Evolutionary conservation across 176 grass and related monocot genomes (phyloP).

Genomic region (Chrysopogon serrulatus): DNA sequence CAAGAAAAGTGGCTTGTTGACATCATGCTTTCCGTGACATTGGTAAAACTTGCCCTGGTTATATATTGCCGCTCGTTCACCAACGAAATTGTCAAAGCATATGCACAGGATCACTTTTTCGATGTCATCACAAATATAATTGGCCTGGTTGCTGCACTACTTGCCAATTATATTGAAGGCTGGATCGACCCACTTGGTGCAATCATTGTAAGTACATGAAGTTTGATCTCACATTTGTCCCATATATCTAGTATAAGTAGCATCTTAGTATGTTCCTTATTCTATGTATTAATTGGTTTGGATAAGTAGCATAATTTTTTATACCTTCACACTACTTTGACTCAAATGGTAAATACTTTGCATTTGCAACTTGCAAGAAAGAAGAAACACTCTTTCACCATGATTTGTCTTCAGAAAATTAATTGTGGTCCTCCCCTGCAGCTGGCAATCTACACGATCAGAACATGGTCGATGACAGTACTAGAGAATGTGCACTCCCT

Average conservation of each 20-base stretch:
- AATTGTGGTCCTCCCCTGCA: conserved; percentile 10
- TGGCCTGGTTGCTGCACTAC: conserved; percentile 77
- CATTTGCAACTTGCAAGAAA: background rate
- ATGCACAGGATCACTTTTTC: conserved; percentile 94
- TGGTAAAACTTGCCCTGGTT: conserved; percentile 75
- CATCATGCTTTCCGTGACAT: conserved; percentile 78
- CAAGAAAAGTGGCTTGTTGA: conserved; percentile 85
- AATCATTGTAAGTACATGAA: conserved; percentile 68
- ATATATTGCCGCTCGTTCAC: conserved; percentile 85
- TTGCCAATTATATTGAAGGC: conserved; percentile 64
- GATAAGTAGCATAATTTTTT: background rate
- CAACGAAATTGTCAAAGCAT: conserved; percentile 93
- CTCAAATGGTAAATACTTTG: background rate
- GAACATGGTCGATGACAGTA: conserved; percentile 91
- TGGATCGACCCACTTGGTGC: conserved; percentile 95
- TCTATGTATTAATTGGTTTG: background rate
- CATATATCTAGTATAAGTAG: conserved; percentile 6
- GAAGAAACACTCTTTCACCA: background rate
- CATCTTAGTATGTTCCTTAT: background rate
- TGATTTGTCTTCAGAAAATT: background rate
- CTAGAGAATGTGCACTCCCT: conserved; percentile 94
- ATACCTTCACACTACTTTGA: background rate
- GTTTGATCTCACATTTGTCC: background rate
- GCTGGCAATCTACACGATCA: conserved; percentile 86
- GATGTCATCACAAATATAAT: conserved; percentile 96